Conservation (phyloP, 2,329 filamentous ascomycete genomes). For the Colletotrichum godetiae region DNA sequence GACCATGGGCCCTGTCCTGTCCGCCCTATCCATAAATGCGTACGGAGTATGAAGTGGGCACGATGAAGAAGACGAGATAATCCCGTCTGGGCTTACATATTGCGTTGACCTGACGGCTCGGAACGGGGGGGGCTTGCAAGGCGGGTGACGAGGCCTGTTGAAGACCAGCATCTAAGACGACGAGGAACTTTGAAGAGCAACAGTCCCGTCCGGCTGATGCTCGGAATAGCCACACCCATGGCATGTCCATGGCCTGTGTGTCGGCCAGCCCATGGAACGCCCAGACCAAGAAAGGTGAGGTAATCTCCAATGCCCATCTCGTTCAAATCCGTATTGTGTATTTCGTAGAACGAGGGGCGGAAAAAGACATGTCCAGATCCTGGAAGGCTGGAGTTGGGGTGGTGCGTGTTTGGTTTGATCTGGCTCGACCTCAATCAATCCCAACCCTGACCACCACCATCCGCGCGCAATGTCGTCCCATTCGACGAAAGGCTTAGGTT, state of each 20-base stretch:
- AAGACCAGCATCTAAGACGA: not conserved
- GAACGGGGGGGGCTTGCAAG: not conserved
- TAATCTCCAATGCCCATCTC: not conserved
- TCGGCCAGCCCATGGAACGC: slow-evolving; percentile 6
- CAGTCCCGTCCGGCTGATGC: slow-evolving; percentile 14
- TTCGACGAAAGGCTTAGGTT: not conserved
- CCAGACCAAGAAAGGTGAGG: slow-evolving; percentile 6
- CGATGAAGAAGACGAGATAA: not conserved
- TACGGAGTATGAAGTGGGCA: not conserved
- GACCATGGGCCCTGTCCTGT: not conserved
- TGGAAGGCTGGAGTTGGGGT: not conserved
- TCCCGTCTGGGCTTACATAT: not conserved
- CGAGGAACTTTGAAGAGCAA: not conserved
- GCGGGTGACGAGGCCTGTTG: not conserved
- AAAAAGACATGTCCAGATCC: not conserved
- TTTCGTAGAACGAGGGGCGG: not conserved
- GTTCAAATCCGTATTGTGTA: not conserved
- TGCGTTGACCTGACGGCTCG: not conserved
- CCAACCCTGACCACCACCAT: not conserved
- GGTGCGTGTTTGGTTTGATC: not conserved
- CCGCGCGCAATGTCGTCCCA: not conserved
- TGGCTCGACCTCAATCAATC: not conserved
- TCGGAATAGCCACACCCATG: slow-evolving; percentile 28
- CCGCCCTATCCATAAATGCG: slow-evolving; percentile 11
- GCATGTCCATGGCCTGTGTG: slow-evolving; percentile 4